A percentile compares a stretch with the other conserved stretches of the same genome.
phyloP scores from a whole-genome alignment of 2,329 filamentous ascomycete species.

The Trichophaea hybrida region DNA sequence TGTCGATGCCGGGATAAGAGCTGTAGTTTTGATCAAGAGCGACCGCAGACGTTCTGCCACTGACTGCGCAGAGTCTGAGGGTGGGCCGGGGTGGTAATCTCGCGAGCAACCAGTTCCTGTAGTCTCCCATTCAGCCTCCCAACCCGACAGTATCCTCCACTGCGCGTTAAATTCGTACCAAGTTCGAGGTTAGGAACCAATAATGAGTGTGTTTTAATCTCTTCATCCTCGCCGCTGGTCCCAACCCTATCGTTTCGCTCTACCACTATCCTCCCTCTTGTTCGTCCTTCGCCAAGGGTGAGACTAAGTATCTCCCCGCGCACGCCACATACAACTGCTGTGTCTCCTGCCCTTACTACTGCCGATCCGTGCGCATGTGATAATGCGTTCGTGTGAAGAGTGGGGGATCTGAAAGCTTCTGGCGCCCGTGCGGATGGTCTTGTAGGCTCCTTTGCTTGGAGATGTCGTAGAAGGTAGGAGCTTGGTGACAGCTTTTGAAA shows the following conservation, averaged over 20 bases:
- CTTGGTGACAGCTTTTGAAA: constrained; percentile 84
- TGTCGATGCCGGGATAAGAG: constrained; percentile 16
- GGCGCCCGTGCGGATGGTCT: constrained; percentile 72
- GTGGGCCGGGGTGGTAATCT: constrained; percentile 66
- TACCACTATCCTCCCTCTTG: constrained; percentile 24
- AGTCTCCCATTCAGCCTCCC: not conserved
- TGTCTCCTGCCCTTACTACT: constrained; percentile 76
- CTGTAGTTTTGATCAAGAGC: constrained; percentile 32
- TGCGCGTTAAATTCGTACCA: constrained; percentile 28
- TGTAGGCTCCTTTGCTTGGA: constrained; percentile 43
- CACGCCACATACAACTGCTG: constrained; percentile 86
- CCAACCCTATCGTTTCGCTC: constrained; percentile 27
- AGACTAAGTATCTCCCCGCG: constrained; percentile 70
- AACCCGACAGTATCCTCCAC: not conserved
- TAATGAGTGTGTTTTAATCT: constrained; percentile 43
- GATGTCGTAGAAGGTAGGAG: constrained; percentile 78
- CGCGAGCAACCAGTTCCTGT: constrained; percentile 69
- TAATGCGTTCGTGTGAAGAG: constrained; percentile 67
- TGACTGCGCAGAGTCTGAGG: constrained; percentile 44
- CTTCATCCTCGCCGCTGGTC: constrained; percentile 32
- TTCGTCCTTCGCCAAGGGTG: constrained; percentile 51
- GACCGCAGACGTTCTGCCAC: constrained; percentile 76
- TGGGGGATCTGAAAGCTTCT: constrained; percentile 53
- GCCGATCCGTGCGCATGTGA: constrained; percentile 83
- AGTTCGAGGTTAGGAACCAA: constrained; percentile 90